Percentiles rank a stretch among this genome's conserved stretches.
Conservation (phyloP, 2,329 filamentous ascomycete species). For the Colletotrichum sublineola region DNA sequence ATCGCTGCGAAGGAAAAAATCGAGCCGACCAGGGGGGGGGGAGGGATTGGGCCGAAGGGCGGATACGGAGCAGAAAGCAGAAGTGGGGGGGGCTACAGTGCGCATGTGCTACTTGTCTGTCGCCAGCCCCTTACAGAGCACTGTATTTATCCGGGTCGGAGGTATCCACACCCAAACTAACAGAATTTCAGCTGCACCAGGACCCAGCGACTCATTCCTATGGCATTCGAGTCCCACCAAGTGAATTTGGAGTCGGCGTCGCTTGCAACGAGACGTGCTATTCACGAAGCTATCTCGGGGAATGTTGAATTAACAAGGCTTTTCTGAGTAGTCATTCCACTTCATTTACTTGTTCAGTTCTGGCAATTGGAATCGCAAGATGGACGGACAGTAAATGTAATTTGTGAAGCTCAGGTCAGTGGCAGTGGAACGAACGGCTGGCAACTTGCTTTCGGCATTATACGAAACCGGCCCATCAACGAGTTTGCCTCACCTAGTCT, state of each 20-base stretch:
- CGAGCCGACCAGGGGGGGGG: slow-evolving; percentile 34
- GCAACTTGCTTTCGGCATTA: not conserved
- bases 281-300: too few relatives aligned
- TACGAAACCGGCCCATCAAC: not conserved
- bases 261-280: not conserved
- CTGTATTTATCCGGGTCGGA: slow-evolving; percentile 39
- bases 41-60: slow-evolving; percentile 24
- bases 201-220: slow-evolving; percentile 18
- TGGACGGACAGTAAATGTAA: not conserved
- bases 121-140: rapidly evolving
- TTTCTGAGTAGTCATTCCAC: not conserved
- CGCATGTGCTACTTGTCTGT: not conserved
- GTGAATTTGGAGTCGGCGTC: not conserved
- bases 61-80: not conserved
- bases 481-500: too few relatives aligned
- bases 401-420: slow-evolving; percentile 13
- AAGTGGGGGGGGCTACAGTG: slow-evolving; percentile 32
- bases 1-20: slow-evolving; percentile 40
- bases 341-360: not conserved
- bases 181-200: slow-evolving; percentile 4
- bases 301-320: not conserved
- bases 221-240: not conserved
- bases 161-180: not conserved
- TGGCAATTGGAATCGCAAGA: not conserved
- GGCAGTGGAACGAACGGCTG: not conserved